A percentile compares a stretch with the other conserved stretches of the same genome.
Conservation (phyloP, 2,329 filamentous ascomycete species). For the Purpureocillium takamizusanense region DNA sequence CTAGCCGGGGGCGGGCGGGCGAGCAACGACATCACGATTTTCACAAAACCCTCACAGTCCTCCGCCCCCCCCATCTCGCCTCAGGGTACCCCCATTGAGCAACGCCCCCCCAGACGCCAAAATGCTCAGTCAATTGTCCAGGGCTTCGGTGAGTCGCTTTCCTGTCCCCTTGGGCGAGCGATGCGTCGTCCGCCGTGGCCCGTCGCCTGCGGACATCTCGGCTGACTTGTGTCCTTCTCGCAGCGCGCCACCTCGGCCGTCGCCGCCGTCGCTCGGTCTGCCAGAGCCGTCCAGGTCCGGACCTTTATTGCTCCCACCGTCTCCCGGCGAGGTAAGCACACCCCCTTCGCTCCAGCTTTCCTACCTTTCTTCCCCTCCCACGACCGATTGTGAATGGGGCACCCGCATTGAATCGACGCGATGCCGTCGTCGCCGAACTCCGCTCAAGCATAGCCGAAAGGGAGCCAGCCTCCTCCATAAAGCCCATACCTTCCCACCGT, state of each 20-base stretch:
- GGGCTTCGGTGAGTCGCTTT: conserved; percentile 43
- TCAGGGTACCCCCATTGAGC: conserved; percentile 35
- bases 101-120: conserved; percentile 32
- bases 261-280: conserved; percentile 38
- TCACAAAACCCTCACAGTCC: conserved; percentile 33
- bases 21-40: conserved; percentile 31
- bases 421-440: conserved; percentile 2
- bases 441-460: not conserved
- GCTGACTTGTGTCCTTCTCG: conserved; percentile 11
- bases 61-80: conserved; percentile 16
- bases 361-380: too few relatives aligned
- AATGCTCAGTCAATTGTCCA: conserved; percentile 48
- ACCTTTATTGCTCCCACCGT: conserved; percentile 52
- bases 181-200: not conserved
- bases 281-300: conserved; percentile 36
- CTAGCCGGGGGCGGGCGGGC: conserved; percentile 17
- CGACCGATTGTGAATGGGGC: too few relatives aligned
- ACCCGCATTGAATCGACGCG: too few relatives aligned
- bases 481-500: too few relatives aligned
- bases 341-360: not conserved
- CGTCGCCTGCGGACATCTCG: conserved; percentile 3
- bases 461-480: too few relatives aligned
- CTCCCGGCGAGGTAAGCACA: conserved; percentile 49
- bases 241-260: conserved; percentile 43
- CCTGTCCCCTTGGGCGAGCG: not conserved